Evolutionary conservation across 1,284 basidiomycete genomes (phyloP).

Genomic region (Tilletia caries): DNA sequence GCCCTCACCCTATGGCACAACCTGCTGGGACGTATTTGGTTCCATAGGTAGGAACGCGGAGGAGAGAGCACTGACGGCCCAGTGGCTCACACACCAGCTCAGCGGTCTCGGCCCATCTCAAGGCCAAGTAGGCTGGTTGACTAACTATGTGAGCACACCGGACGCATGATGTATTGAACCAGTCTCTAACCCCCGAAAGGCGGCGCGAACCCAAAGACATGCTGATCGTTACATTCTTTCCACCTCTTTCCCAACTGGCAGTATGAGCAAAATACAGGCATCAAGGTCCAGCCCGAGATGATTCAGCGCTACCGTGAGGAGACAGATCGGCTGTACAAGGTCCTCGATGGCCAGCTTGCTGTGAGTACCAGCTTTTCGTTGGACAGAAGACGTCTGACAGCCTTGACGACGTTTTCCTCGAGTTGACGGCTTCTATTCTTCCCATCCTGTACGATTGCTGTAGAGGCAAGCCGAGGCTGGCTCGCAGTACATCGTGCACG

Average conservation of each 20-base stretch:
- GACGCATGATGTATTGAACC: too few relatives aligned
- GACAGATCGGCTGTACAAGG: constrained; percentile 36
- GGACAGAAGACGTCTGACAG: neutral
- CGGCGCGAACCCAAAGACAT: too few relatives aligned
- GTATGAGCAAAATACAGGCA: neutral
- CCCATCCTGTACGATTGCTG: too few relatives aligned
- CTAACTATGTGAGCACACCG: neutral
- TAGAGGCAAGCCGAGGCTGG: constrained; percentile 30
- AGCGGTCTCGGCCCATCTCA: constrained; percentile 36
- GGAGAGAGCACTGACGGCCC: constrained; percentile 29
- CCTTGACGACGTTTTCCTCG: too few relatives aligned
- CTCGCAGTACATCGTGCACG: constrained; percentile 36
- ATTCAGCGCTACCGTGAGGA: constrained; percentile 42
- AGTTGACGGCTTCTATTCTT: too few relatives aligned
- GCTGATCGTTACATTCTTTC: neutral
- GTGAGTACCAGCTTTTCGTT: neutral
- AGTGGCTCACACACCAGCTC: constrained; percentile 42
- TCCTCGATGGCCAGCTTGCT: constrained; percentile 39
- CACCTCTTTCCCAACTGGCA: neutral
- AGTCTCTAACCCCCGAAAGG: too few relatives aligned
- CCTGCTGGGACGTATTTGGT: too few relatives aligned
- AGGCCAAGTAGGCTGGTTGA: constrained; percentile 30
- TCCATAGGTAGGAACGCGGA: constrained; percentile 28
- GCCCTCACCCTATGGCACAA: too few relatives aligned
- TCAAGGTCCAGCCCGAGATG: constrained; percentile 16